phyloP scores from a whole-genome alignment of 352 stramenopile genomes.

The Phytopythium boreale region DNA sequence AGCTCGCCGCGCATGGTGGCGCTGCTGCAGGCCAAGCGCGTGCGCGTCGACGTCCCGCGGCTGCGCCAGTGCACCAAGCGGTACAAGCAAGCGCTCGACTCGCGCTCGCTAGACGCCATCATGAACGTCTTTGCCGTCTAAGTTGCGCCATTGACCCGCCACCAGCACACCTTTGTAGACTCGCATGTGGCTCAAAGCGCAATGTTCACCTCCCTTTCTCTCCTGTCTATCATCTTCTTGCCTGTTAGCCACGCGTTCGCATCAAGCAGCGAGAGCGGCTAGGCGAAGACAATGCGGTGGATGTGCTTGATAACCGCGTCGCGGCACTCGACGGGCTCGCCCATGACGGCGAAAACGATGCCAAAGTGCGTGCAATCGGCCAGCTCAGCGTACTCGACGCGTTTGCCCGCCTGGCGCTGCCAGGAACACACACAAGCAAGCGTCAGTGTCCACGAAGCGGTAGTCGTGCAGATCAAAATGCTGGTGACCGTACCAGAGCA shows the following conservation, averaged over 20 bases:
- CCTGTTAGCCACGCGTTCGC: background rate
- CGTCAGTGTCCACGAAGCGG: background rate
- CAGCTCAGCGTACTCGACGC: constrained; percentile 38
- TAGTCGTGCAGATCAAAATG: background rate
- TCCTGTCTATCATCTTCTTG: background rate
- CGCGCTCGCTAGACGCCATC: constrained; percentile 34
- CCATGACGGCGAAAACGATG: constrained; percentile 68
- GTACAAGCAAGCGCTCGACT: constrained; percentile 55
- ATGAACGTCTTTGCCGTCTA: constrained; percentile 47
- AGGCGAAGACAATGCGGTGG: constrained; percentile 30
- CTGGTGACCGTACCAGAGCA: constrained; percentile 32
- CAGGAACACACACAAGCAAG: background rate
- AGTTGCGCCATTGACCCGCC: background rate
- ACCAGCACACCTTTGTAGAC: too few species aligned
- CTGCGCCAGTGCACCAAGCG: constrained; percentile 57
- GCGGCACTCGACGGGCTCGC: constrained; percentile 44
- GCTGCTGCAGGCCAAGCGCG: constrained; percentile 39
- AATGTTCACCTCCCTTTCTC: background rate
- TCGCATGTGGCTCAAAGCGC: background rate
- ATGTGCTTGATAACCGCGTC: constrained; percentile 33
- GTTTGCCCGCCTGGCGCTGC: constrained; percentile 39
- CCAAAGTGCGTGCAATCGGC: constrained; percentile 51
- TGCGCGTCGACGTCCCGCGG: constrained; percentile 33
- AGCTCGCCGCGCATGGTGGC: constrained; percentile 57
- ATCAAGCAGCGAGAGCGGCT: background rate